Evolutionary conservation across 176 grass and related monocot species (phyloP).

Genomic region (Puccinellia tenuiflora): DNA sequence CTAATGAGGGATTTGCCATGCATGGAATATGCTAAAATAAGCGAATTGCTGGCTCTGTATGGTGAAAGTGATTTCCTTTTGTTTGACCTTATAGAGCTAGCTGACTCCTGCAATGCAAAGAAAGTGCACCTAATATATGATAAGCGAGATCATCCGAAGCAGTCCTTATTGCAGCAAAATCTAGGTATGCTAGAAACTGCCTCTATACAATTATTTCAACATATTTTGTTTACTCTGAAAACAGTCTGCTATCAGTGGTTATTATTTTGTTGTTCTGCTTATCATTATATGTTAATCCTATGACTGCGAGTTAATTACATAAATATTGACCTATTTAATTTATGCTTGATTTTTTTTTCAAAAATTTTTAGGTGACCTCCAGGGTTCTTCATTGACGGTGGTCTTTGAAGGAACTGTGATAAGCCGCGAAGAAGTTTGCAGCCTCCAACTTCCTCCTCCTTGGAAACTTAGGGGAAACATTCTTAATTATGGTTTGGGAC

Average conservation of each 20-base stretch:
- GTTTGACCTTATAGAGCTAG: conserved; percentile 93
- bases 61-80: conserved; percentile 77
- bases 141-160: conserved; percentile 85
- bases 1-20: conserved; percentile 84
- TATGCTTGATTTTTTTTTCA: neutral
- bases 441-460: conserved; percentile 75
- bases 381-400: conserved; percentile 86
- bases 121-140: conserved; percentile 96
- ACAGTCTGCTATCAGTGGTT: neutral
- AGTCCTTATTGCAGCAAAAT: conserved; percentile 89
- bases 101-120: conserved; percentile 85
- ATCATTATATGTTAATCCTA: neutral
- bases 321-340: neutral
- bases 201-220: conserved; percentile 13
- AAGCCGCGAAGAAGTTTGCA: conserved; percentile 81
- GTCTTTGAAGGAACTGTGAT: conserved; percentile 85
- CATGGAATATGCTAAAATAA: conserved; percentile 85
- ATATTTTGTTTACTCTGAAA: neutral
- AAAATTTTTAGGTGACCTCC: conserved; percentile 64
- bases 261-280: neutral
- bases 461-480: conserved; percentile 87
- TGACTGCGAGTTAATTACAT: neutral
- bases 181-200: conserved; percentile 52
- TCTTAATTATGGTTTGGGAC: conserved; percentile 86
- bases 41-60: conserved; percentile 85